These are phyloP conservation scores for Pestalotiopsis sp. DNA, from an alignment of 2,329 filamentous ascomycete genomes.

Conservation along the genomic window DNA sequence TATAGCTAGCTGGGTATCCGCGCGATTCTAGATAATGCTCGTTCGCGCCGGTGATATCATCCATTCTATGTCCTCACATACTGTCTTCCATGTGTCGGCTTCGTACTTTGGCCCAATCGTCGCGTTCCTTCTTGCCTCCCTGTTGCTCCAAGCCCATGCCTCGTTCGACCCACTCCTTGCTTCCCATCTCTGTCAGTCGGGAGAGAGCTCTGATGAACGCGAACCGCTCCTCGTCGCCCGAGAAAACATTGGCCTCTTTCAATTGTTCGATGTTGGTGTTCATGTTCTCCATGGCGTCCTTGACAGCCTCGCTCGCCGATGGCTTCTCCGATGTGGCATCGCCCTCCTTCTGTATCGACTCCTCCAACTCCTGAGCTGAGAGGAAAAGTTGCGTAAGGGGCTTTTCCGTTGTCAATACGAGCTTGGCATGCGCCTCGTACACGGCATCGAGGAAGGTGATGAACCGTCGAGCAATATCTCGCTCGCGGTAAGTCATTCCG, in stretches of 20 bases:
- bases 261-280: conserved; percentile 83
- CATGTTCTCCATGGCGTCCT: conserved; percentile 81
- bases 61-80: conserved; percentile 47
- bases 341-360: conserved; percentile 55
- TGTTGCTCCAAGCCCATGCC: conserved; percentile 68
- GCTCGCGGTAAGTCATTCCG: conserved; percentile 83
- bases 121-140: conserved; percentile 67
- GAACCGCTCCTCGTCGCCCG: conserved; percentile 94
- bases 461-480: conserved; percentile 88
- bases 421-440: conserved; percentile 90
- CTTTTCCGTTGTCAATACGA: conserved; percentile 88
- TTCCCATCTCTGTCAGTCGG: conserved; percentile 88
- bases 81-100: conserved; percentile 71
- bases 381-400: conserved; percentile 87
- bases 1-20: not conserved
- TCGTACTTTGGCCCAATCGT: conserved; percentile 67
- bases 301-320: conserved; percentile 39
- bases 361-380: conserved; percentile 68
- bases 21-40: not conserved
- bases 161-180: conserved; percentile 90
- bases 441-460: conserved; percentile 98
- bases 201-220: conserved; percentile 90
- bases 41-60: not conserved
- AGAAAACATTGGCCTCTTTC: conserved; percentile 85
- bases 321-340: conserved; percentile 45